A percentile compares a stretch with the other conserved stretches of the same genome.
Conservation (phyloP, 2,329 filamentous ascomycete species). For the Hyphodiscus sp. region DNA sequence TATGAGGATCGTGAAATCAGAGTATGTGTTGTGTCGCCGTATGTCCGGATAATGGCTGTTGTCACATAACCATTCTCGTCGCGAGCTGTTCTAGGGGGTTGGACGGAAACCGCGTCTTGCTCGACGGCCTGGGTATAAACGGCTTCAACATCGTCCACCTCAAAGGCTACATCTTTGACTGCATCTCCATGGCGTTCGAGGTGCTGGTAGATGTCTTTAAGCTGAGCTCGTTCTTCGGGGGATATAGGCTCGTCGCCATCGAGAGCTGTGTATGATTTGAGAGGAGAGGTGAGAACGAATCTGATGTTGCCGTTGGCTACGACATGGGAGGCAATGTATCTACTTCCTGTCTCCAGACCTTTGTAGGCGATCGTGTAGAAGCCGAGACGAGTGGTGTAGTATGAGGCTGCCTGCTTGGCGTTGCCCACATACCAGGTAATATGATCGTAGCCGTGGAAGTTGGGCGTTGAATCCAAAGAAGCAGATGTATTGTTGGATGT, state of each 20-base stretch:
- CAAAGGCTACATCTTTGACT: slow-evolving; percentile 92
- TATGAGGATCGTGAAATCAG: slow-evolving; percentile 71
- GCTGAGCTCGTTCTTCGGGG: slow-evolving; percentile 54
- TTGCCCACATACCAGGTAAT: slow-evolving; percentile 96
- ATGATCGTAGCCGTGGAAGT: slow-evolving; percentile 69
- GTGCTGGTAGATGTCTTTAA: slow-evolving; percentile 74
- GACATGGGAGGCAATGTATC: slow-evolving; percentile 77
- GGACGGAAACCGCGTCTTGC: slow-evolving; percentile 55
- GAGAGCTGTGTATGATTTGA: slow-evolving; percentile 54
- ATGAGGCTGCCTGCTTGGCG: slow-evolving; percentile 87
- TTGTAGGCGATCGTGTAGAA: slow-evolving; percentile 78
- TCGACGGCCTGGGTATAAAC: slow-evolving; percentile 71
- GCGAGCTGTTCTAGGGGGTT: slow-evolving; percentile 46
- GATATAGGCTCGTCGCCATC: slow-evolving; percentile 55
- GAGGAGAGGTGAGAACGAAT: slow-evolving; percentile 78
- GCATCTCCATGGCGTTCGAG: slow-evolving; percentile 85
- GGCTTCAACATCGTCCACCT: slow-evolving; percentile 80
- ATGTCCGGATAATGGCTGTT: slow-evolving; percentile 79
- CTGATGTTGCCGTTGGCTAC: slow-evolving; percentile 68
- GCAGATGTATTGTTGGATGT: slow-evolving; percentile 1
- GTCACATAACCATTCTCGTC: slow-evolving; percentile 62
- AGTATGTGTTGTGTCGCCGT: slow-evolving; percentile 93
- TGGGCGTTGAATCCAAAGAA: slow-evolving; percentile 16
- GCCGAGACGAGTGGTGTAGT: slow-evolving; percentile 82
- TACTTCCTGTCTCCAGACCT: slow-evolving; percentile 81